Base-by-base conservation (phyloP, 2,329 filamentous ascomycete genomes). In the Macrophomina pseudophaseolina region DNA sequence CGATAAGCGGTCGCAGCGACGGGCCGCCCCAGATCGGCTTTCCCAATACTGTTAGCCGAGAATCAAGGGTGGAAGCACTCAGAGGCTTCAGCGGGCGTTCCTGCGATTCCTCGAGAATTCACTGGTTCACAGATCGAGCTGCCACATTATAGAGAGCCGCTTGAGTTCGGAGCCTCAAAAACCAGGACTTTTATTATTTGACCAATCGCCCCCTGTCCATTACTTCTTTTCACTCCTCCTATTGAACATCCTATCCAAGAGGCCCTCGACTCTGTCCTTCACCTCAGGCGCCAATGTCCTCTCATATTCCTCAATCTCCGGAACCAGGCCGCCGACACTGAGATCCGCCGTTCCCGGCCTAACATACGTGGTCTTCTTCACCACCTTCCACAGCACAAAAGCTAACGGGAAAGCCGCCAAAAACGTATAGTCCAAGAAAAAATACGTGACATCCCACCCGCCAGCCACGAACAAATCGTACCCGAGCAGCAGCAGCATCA, bases 401-500 rank as follows among this genome's bases (percentile, higher is more conserved):
- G 58, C 58, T 1, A 62, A 4, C 12, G 58, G 58, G 16, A 62
- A 62, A 14, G 58, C 58, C 4, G 42, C 58, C 42, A 62, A 30
- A 5, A 62, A 48, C 14, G 58, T 49, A 23, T 62, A 62, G 6
- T 62, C 58, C 28, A 62, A 38, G 76, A 93, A 92, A 33, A 94
- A 77, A 75, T 94, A 95, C 9, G 86, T 87, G 5, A 90, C 74
- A 68, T 87, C 84, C 91, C 90, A 94, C 5, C 84, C 83, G 2
- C 83, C 83, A 0, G 89, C 87, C 51, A 93, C 75, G 72, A 94
- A 95, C 1, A 93, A 90, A 0, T 88, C 85, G 69, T 93, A 94
- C 0, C 91, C 91, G 8, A 90, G 87, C 2, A 93, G 87, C 71
- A 94, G 88, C 0, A 88, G 85, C 88, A 94, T 93, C 69, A 91